Base-by-base conservation (phyloP, 371 early-diverging fungal genomes). In the Apophysomyces ossiformis region DNA sequence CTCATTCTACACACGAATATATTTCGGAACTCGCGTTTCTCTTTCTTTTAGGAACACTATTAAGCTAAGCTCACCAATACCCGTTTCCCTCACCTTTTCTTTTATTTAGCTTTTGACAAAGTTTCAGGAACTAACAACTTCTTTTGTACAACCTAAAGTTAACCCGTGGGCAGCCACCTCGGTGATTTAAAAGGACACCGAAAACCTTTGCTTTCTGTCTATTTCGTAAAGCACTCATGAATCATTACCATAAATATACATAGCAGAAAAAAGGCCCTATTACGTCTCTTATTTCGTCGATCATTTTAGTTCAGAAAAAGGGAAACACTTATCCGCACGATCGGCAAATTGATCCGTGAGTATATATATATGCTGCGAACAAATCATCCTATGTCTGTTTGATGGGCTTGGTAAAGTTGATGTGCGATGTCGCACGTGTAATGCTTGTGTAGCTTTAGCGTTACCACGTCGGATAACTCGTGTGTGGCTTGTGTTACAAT, bases 361-460 rank as follows among this genome's bases (percentile, higher is more conserved):
- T 26, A 21, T 16, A 4, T 50, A 4, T 16, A 50, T 8, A 32
- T 50, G 54, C 21, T 50, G 18, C 35, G 21, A 50, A 50, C 47
- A 47, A 18, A 47, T 7, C 7, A 26, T 50, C 35, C 21, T 26
- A 26, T 50, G 54, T 50, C 21, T 50, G 21, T 26, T 50, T 16
- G 21, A 50, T 50, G n/a, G 54, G 54, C 54, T 21, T 50, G 54
- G 54, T 50, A 50, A 21, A 50, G 54, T 50, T 50, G 54, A 50
- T 50, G 21, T 21, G 54, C n/a, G 21, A 50, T 50, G 54, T 50
- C 54, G 54, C 54, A 50, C 54, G 54, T 50, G 54, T 26, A 26
- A 21, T 18, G 54, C 54, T 21, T 50, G 54, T 50, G 11, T 50
- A 26, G 32, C 54, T 50, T 26, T 21, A 21, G 54, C n/a, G 21